Percentiles rank a stretch among this genome's conserved stretches.
Conservation (phyloP, 1,284 basidiomycete species). For the Schizopora paradoxa region DNA sequence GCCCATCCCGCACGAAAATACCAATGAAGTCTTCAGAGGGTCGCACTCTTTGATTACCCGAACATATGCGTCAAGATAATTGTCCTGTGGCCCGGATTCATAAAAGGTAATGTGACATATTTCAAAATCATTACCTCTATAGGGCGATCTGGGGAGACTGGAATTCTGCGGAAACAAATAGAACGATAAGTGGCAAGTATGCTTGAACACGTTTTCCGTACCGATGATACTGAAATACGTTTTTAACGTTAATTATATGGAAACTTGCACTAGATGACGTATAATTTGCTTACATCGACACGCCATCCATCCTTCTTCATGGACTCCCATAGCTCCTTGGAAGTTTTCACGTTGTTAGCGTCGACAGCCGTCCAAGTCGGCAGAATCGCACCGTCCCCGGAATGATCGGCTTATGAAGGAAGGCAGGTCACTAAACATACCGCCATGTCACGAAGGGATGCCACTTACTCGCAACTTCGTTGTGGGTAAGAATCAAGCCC, state of each 20-base stretch:
- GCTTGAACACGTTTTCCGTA: slow-evolving; percentile 24
- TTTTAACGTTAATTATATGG: slow-evolving; percentile 1
- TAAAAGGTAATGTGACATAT: slow-evolving; percentile 19
- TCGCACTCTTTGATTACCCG: slow-evolving; percentile 79
- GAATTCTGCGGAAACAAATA: slow-evolving; percentile 74
- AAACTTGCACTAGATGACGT: too few species aligned
- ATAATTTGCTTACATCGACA: slow-evolving; percentile 59
- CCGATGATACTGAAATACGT: slow-evolving; percentile 53
- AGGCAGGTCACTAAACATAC: background rate
- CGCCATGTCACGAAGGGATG: background rate
- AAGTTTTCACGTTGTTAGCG: slow-evolving; percentile 77
- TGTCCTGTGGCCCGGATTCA: slow-evolving; percentile 51
- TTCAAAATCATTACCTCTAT: slow-evolving; percentile 53
- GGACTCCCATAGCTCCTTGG: slow-evolving; percentile 79
- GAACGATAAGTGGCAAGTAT: background rate
- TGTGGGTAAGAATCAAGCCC: slow-evolving; percentile 90
- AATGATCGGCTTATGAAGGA: slow-evolving; percentile 47
- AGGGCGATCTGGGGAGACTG: slow-evolving; percentile 85
- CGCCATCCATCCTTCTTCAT: slow-evolving; percentile 85
- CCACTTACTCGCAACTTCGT: slow-evolving; percentile 62
- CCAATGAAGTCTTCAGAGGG: slow-evolving; percentile 76
- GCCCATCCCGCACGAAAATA: slow-evolving; percentile 98
- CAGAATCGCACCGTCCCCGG: slow-evolving; percentile 75
- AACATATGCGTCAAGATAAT: slow-evolving; percentile 92
- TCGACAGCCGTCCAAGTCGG: slow-evolving; percentile 97